Conservation (phyloP, 31 red algal species). For the Endocladia muricata region DNA sequence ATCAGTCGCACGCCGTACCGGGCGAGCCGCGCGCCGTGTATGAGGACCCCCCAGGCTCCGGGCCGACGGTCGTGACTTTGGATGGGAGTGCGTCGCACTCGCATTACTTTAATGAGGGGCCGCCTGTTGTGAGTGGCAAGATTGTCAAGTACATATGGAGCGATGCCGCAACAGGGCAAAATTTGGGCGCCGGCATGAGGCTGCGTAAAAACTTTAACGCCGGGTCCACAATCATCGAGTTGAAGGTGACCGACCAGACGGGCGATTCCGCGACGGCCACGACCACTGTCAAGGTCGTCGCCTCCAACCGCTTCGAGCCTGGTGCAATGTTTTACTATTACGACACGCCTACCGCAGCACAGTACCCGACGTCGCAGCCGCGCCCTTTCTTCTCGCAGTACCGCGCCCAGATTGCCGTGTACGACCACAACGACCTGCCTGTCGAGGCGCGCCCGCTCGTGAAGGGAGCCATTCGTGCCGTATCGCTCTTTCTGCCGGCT, state of each 20-base stretch:
- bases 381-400: background rate
- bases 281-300: background rate
- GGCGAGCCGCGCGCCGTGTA: conserved; percentile 29
- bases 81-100: conserved; percentile 56
- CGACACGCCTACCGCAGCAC: background rate
- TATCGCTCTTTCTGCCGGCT: background rate
- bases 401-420: background rate
- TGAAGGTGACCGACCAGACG: conserved; percentile 55
- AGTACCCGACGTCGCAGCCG: background rate
- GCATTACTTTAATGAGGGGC: conserved; percentile 63
- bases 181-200: conserved; percentile 9
- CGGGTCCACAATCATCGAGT: conserved; percentile 45
- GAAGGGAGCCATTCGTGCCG: background rate
- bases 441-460: background rate
- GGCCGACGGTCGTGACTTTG: conserved; percentile 32
- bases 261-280: conserved; percentile 31
- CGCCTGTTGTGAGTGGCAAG: conserved; percentile 38
- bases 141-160: conserved; percentile 61
- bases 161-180: conserved; percentile 8
- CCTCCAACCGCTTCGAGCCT: background rate
- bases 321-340: background rate
- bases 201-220: conserved; percentile 40
- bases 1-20: conserved; percentile 61
- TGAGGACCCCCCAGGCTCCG: conserved; percentile 49
- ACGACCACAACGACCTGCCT: background rate